Conservation (phyloP, 768 basidiomycete genomes). For the Pleurotus tuber-regium region DNA sequence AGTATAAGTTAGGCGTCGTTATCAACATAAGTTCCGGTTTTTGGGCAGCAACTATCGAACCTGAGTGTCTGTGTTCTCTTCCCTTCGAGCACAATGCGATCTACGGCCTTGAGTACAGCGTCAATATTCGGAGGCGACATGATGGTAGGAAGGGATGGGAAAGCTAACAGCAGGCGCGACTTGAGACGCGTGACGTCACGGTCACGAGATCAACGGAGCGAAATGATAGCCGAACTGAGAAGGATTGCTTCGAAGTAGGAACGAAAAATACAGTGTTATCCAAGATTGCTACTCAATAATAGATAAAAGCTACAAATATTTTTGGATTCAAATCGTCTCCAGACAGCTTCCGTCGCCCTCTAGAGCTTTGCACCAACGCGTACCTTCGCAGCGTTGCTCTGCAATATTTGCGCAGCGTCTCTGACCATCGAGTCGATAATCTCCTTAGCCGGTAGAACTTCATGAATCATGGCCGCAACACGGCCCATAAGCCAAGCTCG, state of each 20-base stretch:
- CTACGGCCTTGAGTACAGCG: background rate
- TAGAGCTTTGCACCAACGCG: conserved; percentile 50
- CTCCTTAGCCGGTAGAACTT: conserved; percentile 76
- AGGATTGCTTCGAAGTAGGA: background rate
- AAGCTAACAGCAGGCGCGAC: too few species aligned
- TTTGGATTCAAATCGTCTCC: background rate
- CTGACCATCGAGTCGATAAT: conserved; percentile 79
- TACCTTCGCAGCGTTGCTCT: conserved; percentile 33
- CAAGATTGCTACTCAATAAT: conserved; percentile 6
- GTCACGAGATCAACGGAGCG: background rate
- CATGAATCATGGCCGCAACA: conserved; percentile 70
- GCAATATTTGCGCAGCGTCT: conserved; percentile 34
- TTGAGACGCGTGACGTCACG: background rate
- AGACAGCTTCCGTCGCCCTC: too few species aligned
- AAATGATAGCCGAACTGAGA: background rate
- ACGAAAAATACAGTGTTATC: background rate
- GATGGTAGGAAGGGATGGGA: background rate
- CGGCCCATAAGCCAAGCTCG: conserved; percentile 83
- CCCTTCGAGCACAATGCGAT: background rate
- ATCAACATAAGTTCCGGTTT: too few species aligned
- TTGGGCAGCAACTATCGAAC: background rate
- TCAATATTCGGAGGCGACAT: background rate
- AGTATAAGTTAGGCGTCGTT: background rate
- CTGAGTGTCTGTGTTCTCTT: background rate
- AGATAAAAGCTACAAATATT: conserved; percentile 8